Conservation (phyloP, 495 filamentous ascomycete species). For the Stereocaulon alpinum region DNA sequence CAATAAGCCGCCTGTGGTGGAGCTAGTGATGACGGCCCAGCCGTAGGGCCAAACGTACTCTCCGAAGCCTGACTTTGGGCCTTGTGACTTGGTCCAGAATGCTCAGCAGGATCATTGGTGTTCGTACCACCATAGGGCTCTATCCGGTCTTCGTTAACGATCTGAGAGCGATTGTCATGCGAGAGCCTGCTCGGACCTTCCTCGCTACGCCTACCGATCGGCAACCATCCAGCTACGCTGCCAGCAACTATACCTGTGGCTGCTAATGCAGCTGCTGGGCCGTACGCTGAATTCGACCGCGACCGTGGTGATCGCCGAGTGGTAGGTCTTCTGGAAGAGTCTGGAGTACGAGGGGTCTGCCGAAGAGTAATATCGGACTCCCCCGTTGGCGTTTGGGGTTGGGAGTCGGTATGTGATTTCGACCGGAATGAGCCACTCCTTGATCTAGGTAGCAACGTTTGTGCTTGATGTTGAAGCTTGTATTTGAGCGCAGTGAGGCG, state of each 20-base stretch:
- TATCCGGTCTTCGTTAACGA: slow-evolving; percentile 43
- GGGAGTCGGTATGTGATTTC: slow-evolving; percentile 14
- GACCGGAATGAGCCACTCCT: slow-evolving; percentile 53
- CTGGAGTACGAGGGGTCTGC: slow-evolving; percentile 53
- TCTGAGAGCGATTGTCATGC: slow-evolving; percentile 33
- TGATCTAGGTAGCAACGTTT: slow-evolving; percentile 59
- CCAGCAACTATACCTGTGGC: slow-evolving; percentile 85
- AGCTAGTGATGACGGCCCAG: slow-evolving; percentile 7
- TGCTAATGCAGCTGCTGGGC: slow-evolving; percentile 59
- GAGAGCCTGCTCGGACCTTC: slow-evolving; percentile 43
- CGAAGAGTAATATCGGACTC: slow-evolving; percentile 40
- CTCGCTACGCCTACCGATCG: slow-evolving; percentile 53
- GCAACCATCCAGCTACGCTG: slow-evolving; percentile 81
- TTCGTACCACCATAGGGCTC: slow-evolving; percentile 50
- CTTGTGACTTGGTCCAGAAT: slow-evolving; percentile 31
- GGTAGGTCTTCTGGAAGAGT: slow-evolving; percentile 48
- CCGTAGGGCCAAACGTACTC: slow-evolving; percentile 29
- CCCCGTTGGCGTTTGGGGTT: slow-evolving; percentile 57
- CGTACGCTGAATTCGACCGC: slow-evolving; percentile 76
- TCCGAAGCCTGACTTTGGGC: slow-evolving; percentile 53
- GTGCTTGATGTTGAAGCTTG: slow-evolving; percentile 66
- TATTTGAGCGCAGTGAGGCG: slow-evolving; percentile 81
- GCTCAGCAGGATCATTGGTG: slow-evolving; percentile 42
- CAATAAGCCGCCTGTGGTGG: slow-evolving; percentile 13
- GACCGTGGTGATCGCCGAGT: slow-evolving; percentile 63